Evolutionary conservation across 75 land plant genomes (phyloP).

Genomic region (Picea glauca): DNA sequence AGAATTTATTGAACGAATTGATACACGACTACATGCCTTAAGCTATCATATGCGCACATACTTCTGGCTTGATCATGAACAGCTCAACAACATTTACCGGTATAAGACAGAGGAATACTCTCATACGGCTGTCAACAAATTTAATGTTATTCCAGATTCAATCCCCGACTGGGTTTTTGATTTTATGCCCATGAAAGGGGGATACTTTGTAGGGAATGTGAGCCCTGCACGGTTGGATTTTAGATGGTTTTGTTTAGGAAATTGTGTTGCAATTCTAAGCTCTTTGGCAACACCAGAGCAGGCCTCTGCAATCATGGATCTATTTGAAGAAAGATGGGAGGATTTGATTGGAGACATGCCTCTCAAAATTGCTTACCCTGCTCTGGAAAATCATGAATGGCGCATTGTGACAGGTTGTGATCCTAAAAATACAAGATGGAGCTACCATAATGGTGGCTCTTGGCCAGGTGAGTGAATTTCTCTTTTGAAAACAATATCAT

Average conservation of each 20-base stretch:
- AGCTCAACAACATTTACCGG: slow-evolving; percentile 77
- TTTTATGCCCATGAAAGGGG: slow-evolving; percentile 77
- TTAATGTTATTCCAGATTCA: slow-evolving; percentile 90
- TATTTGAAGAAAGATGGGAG: slow-evolving; percentile 80
- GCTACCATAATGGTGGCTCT: slow-evolving; percentile 96
- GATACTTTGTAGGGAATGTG: slow-evolving; percentile 91
- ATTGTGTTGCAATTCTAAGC: slow-evolving; percentile 76
- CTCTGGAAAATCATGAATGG: slow-evolving; percentile 85
- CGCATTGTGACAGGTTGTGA: slow-evolving; percentile 89
- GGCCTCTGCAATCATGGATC: slow-evolving; percentile 86
- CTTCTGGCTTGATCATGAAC: slow-evolving; percentile 88
- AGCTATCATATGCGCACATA: slow-evolving; percentile 74
- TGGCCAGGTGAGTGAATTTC: slow-evolving; percentile 76
- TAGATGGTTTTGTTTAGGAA: slow-evolving; percentile 82
- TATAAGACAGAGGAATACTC: slow-evolving; percentile 89
- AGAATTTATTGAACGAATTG: slow-evolving; percentile 72
- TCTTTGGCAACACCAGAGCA: slow-evolving; percentile 91
- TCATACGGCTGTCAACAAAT: slow-evolving; percentile 89
- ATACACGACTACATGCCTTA: slow-evolving; percentile 73
- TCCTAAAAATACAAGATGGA: slow-evolving; percentile 87
- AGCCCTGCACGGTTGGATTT: slow-evolving; percentile 93
- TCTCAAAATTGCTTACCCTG: slow-evolving; percentile 70
- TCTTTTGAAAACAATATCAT: neutral
- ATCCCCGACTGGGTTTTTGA: slow-evolving; percentile 96
- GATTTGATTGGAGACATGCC: slow-evolving; percentile 94